Base-by-base conservation (phyloP, 441 rosid species). In the Rhodomyrtus psidioides region DNA sequence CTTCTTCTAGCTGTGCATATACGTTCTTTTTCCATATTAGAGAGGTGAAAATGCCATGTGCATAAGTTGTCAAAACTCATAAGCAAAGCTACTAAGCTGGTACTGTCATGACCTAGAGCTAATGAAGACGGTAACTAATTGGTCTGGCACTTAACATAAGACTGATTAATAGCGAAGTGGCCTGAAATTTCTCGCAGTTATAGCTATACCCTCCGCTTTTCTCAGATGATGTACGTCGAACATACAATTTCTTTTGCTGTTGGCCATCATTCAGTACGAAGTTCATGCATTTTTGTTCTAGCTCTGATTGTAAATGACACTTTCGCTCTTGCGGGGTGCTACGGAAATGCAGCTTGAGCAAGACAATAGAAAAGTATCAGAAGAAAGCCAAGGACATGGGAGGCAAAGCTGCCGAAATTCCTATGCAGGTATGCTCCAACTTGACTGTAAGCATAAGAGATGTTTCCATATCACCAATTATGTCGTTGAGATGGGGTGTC, bases 281-380 rank as follows among this genome's bases (percentile, higher is more conserved):
- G n/a, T 70, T 21, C 49, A 39, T 23, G 79, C 49, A 70, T 70
- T 70, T 70, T 39, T 10, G 49, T 70, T 34, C n/a, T 34, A 19
- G 49, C 49, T 39, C 39, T 70, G 79, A 70, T 70, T 70, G 79
- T 70, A 34, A 39, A 39, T 70, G 23, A 34, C 49, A 39, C 8
- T 70, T 34, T 21, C 16, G 8, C 79, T 39, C 49, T 39, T 12
- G 4, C 8, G 8, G 79, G n/a, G 49, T 39, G 49, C 79, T 21
- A 21, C 1, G 79, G 49, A 34, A 30, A 21, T 70, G 79, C 57
- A 81, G 83, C 83, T 10, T 81, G 83, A 30, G 39, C 57, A 81
- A 81, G 83, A 81, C 83, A 81, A 81, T 81, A 51, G 83, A 81
- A 53, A 81, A 54, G 83, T 81, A 81, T 53, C 83, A 81, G 83